Conservation (phyloP, 2,329 filamentous ascomycete species). For the Metarhizium brunneum region DNA sequence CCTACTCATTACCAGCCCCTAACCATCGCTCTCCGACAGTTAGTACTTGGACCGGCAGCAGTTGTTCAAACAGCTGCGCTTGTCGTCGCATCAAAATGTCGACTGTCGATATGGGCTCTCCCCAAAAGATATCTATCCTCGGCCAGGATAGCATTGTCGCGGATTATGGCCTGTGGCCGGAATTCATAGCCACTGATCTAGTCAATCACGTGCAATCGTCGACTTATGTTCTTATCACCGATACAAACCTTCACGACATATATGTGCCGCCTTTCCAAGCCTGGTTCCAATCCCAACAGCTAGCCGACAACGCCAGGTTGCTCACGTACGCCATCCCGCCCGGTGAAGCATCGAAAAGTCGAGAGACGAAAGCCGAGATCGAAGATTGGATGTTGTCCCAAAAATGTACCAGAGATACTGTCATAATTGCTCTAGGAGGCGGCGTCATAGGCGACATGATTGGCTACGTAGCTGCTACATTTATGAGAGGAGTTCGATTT, state of each 20-base stretch:
- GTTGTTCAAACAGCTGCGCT: background rate
- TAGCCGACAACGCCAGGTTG: conserved; percentile 46
- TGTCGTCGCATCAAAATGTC: conserved; percentile 13
- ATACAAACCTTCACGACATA: conserved; percentile 76
- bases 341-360: conserved; percentile 87
- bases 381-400: conserved; percentile 95
- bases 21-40: background rate
- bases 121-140: conserved; percentile 66
- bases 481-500: conserved; percentile 95
- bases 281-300: conserved; percentile 21
- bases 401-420: conserved; percentile 88
- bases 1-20: background rate
- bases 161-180: conserved; percentile 82
- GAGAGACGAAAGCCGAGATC: conserved; percentile 87
- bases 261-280: conserved; percentile 71
- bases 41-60: background rate
- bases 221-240: conserved; percentile 93
- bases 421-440: conserved; percentile 88
- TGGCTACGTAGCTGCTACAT: conserved; percentile 93
- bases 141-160: conserved; percentile 86
- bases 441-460: conserved; percentile 98
- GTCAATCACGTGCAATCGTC: conserved; percentile 69
- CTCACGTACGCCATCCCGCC: conserved; percentile 82
- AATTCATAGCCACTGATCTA: conserved; percentile 73
- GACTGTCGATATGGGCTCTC: conserved; percentile 20